Evolutionary conservation across 768 basidiomycete genomes (phyloP), one percentile per base, ranked within the genome.

Genomic region (Xanthoconium purpureum): DNA sequence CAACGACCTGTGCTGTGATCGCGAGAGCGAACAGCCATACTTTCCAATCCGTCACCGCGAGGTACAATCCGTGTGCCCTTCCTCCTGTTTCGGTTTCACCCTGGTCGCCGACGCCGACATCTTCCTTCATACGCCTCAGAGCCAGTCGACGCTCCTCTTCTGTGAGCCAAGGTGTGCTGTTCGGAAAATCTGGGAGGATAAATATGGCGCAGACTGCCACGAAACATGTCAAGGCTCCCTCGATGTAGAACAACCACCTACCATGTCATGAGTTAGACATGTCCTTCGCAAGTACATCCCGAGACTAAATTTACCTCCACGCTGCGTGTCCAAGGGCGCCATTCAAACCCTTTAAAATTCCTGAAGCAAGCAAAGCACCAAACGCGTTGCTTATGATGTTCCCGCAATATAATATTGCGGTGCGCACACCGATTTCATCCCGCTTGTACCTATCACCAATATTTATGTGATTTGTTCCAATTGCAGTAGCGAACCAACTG

Each of bases 1-100:
- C 82, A 39, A 85, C 68, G 13, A 61, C 66, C 65, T 61, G 50
- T 6, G 65, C 47, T 3, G 59, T n/a, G 53, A 58, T 43, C 13
- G 84, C 79, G 29, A 90, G 56, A 17, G 88, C 79, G 44, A 94
- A 77, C 80, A 81, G 85, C 87, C 89, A 94, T 37, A 94, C 87
- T 70, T 84, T 88, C 87, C 85, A 84, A 66, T 94, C 91, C 24
- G 74, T 77, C 55, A 90, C 39, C n/a, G 88, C 87, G 58, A 86
- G 68, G 33, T 71, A 62, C 9, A 91, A 64, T 9, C 88, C 88
- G 35, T 74, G 67, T 12, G 71, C 60, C 39, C 50, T 72, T 7
- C 74, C 76, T 13, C 71, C 57, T 13, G 54, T 56, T 58, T 81
- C 79, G 4, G 75, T 78, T 58, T 81, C 75, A 32, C 72, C 72